Conservation (phyloP, 2,329 filamentous ascomycete genomes). For the Talaromyces piceae region DNA sequence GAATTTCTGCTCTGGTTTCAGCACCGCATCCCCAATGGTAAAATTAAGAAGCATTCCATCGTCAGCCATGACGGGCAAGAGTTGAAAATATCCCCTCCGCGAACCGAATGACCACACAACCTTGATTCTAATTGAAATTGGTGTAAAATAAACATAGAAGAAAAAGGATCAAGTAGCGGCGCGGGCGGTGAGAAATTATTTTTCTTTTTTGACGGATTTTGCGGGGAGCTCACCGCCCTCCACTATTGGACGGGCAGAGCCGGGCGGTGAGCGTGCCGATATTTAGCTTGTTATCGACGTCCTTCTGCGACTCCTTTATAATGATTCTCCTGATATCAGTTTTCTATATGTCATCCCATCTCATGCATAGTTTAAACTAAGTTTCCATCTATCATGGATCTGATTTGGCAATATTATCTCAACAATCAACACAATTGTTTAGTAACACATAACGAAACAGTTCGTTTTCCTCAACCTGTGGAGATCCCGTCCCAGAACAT, state of each 20-base stretch:
- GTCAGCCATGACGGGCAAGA: slow-evolving; percentile 62
- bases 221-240: slow-evolving; percentile 4
- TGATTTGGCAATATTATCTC: too few species aligned
- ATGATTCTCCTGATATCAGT: too few species aligned
- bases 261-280: neutral
- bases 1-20: slow-evolving; percentile 57
- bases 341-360: too few species aligned
- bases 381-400: too few species aligned
- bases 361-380: too few species aligned
- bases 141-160: neutral
- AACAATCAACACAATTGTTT: too few species aligned
- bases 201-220: slow-evolving; percentile 10
- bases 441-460: too few species aligned
- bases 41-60: slow-evolving; percentile 95
- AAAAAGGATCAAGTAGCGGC: neutral
- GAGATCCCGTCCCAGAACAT: too few species aligned
- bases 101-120: neutral
- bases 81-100: neutral
- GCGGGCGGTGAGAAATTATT: slow-evolving; percentile 13
- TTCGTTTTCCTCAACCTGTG: too few species aligned
- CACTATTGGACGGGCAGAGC: neutral
- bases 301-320: too few species aligned
- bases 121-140: neutral
- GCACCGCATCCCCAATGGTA: slow-evolving; percentile 58
- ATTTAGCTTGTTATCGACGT: neutral